phyloP scores from a whole-genome alignment of 176 grass and related monocot genomes.

The Thinopyrum elongatum region DNA sequence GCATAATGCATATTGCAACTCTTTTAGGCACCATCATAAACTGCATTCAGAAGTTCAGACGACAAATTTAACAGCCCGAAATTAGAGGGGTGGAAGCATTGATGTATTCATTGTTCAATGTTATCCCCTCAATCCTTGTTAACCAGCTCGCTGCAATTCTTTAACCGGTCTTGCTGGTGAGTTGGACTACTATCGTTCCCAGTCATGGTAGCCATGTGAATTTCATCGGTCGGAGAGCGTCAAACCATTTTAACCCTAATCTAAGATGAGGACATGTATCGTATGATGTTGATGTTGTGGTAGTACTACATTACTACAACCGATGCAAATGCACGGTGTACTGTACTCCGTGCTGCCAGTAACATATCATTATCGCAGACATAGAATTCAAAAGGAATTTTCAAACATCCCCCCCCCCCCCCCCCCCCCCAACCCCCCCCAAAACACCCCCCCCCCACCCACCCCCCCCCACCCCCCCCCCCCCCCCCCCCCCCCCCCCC shows the following conservation, averaged over 20 bases:
- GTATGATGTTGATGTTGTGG: neutral
- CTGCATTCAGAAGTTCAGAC: neutral
- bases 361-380: neutral
- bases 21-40: neutral
- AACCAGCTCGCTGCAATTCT: neutral
- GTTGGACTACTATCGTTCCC: neutral
- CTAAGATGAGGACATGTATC: slow-evolving; percentile 32
- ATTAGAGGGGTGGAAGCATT: slow-evolving; percentile 9
- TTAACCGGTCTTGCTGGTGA: slow-evolving; percentile 1
- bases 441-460: too few relatives aligned
- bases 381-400: slow-evolving; percentile 31
- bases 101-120: slow-evolving; percentile 34
- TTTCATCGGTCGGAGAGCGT: slow-evolving; percentile 4
- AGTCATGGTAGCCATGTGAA: slow-evolving; percentile 43
- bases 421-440: too few relatives aligned
- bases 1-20: neutral
- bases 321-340: slow-evolving; percentile 8
- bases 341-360: neutral
- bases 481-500: too few relatives aligned
- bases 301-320: slow-evolving; percentile 13
- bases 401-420: slow-evolving; percentile 24
- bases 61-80: neutral
- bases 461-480: too few relatives aligned
- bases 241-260: slow-evolving; percentile 17
- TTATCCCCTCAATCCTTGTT: neutral